Evolutionary conservation across 371 early-diverging fungal species (phyloP), one percentile per base, ranked within the genome.

Genomic region (Mortierella sp.): DNA sequence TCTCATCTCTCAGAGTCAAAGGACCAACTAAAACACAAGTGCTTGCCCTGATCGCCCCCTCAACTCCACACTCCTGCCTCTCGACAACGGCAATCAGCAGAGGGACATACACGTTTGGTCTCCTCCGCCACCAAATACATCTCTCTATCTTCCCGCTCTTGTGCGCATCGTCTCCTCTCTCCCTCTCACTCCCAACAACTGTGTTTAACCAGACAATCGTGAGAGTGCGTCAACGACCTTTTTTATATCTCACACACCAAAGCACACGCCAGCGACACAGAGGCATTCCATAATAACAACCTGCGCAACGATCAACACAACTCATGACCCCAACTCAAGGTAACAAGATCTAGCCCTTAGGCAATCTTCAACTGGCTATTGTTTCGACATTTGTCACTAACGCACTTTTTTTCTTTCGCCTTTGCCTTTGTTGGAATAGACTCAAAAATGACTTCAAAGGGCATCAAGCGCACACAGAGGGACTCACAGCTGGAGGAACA

Each of bases 111-210:
- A 38, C 34, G 24, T 42, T 68, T 24, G 68, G 42, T 24, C 44
- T 21, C 42, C 7, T 24, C 68, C 68, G 68, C 68, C 68, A 68
- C 68, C 68, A 68, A 63, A 68, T 63, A 63, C 57, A 57, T 3
- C 19, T 60, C 9, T 16, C 16, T 16, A 14, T 31, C 65, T 65
- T 16, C 24, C 24, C 31, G 38, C 24, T 38, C 42, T 38, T 24
- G 24, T 38, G 24, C 44, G 10, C 42, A 3, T 65, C 63, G 34
- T 63, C 34, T 9, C 13, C 34, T 16, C 13, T 31, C 34, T 14
- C 16, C 34, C 16, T 63, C 63, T 60, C 28, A 4, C 13, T 28
- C 58, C 8, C 3, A 7, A n/a, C 28, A 31, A 13, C 60, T n/a
- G n/a, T n/a, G n/a, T n/a, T n/a, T n/a, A 19, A 48, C 48, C 45